Evolutionary conservation across 2,329 filamentous ascomycete genomes (phyloP), one percentile per base, ranked within the genome.

Genomic region (Epicoccum sorghinum): DNA sequence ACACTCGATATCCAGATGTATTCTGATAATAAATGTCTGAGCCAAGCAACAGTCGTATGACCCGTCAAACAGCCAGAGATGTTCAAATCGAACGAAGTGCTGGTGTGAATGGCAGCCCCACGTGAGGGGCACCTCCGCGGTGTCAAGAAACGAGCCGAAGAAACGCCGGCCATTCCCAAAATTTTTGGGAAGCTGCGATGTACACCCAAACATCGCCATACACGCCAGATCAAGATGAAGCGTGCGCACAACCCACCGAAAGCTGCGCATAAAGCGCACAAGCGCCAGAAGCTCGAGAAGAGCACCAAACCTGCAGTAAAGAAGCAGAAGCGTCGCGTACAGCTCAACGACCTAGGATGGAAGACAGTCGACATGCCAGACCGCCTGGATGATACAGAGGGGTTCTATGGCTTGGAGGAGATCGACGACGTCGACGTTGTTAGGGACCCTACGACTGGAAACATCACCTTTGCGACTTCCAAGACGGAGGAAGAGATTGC

Each of bases 351-450:
- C 35, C 75, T 89, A 51, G 76, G 79, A 66, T 89, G 86, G 86
- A 83, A 82, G 57, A 80, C 85, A 18, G 85, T 95, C 3, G 71
- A 78, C 32, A 78, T 89, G 64, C 90, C 91, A 6, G 89, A 93
- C 68, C 86, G 89, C 69, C 81, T 93, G 64, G 87, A 93, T 40
- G 91, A 97, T 76, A 90, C 90, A n/a, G 92, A 96, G 60, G 95
- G 95, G 0, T 97, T 99, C 73, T 96, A 88, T 66, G 92, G 90
- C 0, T 78, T 99, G 1, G 92, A 99, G 68, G 93, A 98, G 67
- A 88, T 98, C 41, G 90, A 96, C 13, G 91, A 90, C 46, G 90
- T 99, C 1, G 90, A 96, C 27, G 82, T 99, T n/a, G 79, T 96
- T 37, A 85, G 83, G 58, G 77, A 81, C 23, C 65, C 63, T 0